These are phyloP conservation scores for Trichoderma gracile DNA, from an alignment of 2,329 filamentous ascomycete genomes.

Conservation along the genomic window DNA sequence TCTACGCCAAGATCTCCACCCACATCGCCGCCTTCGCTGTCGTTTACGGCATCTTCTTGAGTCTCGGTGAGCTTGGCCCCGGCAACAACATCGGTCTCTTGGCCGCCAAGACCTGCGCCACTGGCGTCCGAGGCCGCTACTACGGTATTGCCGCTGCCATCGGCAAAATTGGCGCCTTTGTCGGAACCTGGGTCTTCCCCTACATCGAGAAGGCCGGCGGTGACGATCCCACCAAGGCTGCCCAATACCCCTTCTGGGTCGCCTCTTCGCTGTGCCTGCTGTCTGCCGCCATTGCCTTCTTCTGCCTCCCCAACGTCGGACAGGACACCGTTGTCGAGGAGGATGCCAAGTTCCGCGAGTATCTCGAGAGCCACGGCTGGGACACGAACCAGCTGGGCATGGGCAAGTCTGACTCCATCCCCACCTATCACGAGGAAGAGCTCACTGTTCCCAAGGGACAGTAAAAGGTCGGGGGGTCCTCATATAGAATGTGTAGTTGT, in stretches of 20 bases:
- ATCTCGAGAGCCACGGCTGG: slow-evolving; percentile 72
- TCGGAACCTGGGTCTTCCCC: slow-evolving; percentile 81
- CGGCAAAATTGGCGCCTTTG: slow-evolving; percentile 80
- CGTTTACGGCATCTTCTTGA: slow-evolving; percentile 43
- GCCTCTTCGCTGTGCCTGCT: slow-evolving; percentile 75
- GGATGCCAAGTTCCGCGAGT: slow-evolving; percentile 73
- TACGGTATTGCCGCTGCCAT: slow-evolving; percentile 71
- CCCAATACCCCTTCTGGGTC: slow-evolving; percentile 92
- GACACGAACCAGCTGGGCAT: slow-evolving; percentile 62
- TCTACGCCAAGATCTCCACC: slow-evolving; percentile 69
- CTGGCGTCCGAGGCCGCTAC: slow-evolving; percentile 76
- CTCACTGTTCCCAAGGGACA: slow-evolving; percentile 18
- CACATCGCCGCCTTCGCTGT: slow-evolving; percentile 42
- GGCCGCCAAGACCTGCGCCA: slow-evolving; percentile 84
- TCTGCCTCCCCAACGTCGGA: slow-evolving; percentile 74
- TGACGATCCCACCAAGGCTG: slow-evolving; percentile 54
- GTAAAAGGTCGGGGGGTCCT: not conserved
- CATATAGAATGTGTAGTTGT: not conserved
- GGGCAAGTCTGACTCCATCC: slow-evolving; percentile 28
- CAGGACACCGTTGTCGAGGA: slow-evolving; percentile 82
- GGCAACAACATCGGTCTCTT: slow-evolving; percentile 90
- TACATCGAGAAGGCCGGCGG: slow-evolving; percentile 66
- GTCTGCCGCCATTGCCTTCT: slow-evolving; percentile 58
- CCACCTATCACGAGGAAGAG: slow-evolving; percentile 21
- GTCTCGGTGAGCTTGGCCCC: slow-evolving; percentile 63